Base-by-base conservation (phyloP, 495 filamentous ascomycete genomes). In the Neurospora hispaniola region DNA sequence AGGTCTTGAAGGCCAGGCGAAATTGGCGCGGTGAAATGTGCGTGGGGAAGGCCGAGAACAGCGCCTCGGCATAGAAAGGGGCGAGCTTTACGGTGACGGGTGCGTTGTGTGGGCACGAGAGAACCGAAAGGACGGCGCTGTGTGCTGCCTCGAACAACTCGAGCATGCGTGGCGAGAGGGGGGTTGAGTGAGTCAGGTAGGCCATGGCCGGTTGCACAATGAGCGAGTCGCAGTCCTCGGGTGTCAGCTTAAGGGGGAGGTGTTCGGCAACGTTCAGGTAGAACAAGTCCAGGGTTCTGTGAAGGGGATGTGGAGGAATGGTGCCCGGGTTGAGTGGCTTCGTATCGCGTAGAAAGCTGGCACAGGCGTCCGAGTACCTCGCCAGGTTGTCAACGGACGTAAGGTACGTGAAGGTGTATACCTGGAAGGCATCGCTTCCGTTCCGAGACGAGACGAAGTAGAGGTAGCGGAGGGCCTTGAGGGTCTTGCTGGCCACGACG, bases 61-160 rank as follows among this genome's bases (percentile, higher is more conserved):
- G 86, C 35, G 89, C 89, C 71, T 95, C 91, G 72, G 96, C 88
- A 80, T 99, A 98, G 79, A 93, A 93, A 3, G 94, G 94, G 16
- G 95, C 84, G 70, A 97, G 86, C 74, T 87, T 87, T 16, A 89
- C 87, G 41, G 93, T 89, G 46, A 97, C 81, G 11, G 88, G 82
- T 16, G 90, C 87, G 74, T 92, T 95, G 71, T 90, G 87, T 2
- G 94, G 92, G 42, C 93, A 90, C 3, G 94, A 91, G 44, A 98
- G 87, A 6, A 93, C 89, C 40, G 95, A 89, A 20, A 99, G 90
- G 76, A 93, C 89, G 69, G 94, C 87, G 74, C 90, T 92, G 82
- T 99, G 96, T 10, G 95, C 94, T 1, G 96, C 89, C 82, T 99
- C 96, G 77, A 98, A 98, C 5, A 96, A 91, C 74, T 92, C 89